Evolutionary conservation across 2,329 filamentous ascomycete genomes (phyloP).

Genomic region (Sclerotinia sclerotiorum): DNA sequence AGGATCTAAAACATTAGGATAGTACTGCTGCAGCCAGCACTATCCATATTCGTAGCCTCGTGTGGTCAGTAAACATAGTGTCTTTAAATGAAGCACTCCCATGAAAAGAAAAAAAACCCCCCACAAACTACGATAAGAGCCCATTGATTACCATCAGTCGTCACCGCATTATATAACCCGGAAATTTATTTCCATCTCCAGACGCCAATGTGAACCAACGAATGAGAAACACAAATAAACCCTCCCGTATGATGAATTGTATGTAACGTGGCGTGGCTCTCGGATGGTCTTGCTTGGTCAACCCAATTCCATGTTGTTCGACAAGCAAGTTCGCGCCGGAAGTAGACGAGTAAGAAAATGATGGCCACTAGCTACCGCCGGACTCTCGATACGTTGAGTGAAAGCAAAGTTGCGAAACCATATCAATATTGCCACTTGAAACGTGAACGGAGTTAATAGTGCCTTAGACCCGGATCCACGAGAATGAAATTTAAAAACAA

Average conservation of each 20-base stretch:
- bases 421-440: not conserved
- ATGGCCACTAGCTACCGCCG: not conserved
- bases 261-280: conserved; percentile 5
- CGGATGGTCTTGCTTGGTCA: not conserved
- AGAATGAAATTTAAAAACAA: not conserved
- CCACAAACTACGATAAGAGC: not conserved
- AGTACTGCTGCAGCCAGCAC: not conserved
- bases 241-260: conserved; percentile 19
- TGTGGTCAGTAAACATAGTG: not conserved
- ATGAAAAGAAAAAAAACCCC: not conserved
- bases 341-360: not conserved
- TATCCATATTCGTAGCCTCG: not conserved
- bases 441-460: not conserved
- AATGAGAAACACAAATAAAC: conserved; percentile 14
- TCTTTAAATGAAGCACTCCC: not conserved
- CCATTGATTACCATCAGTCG: conserved; percentile 9
- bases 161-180: conserved; percentile 5
- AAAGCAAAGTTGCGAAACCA: not conserved
- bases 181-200: conserved; percentile 20
- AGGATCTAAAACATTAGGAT: not conserved
- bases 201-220: conserved; percentile 22
- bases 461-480: not conserved
- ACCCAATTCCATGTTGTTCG: not conserved
- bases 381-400: not conserved
- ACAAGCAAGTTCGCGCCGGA: not conserved